These are phyloP conservation scores for Teratosphaeria pseudoeucalypti DNA, from an alignment of 2,329 filamentous ascomycete genomes.

Conservation along the genomic window DNA sequence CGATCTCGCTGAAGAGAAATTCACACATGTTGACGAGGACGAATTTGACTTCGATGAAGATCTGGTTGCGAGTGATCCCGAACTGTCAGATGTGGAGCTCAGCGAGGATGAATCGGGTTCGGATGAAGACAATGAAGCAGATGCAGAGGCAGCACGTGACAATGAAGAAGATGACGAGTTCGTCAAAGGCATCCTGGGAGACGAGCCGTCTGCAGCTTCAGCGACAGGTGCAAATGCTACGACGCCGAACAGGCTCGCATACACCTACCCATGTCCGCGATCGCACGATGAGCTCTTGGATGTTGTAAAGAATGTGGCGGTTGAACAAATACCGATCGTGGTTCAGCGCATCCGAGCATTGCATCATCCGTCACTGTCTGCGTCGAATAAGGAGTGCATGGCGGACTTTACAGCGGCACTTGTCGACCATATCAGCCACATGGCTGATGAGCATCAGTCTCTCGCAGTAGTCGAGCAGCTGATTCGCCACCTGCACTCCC, in stretches of 20 bases:
- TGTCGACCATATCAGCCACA: conserved; percentile 54
- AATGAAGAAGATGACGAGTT: conserved; percentile 40
- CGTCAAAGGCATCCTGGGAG: conserved; percentile 32
- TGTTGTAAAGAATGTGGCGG: conserved; percentile 50
- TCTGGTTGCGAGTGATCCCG: conserved; percentile 68
- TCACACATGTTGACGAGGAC: conserved; percentile 84
- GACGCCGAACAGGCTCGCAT: conserved; percentile 51
- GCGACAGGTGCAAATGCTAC: conserved; percentile 31
- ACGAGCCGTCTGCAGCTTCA: conserved; percentile 8
- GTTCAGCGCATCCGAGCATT: conserved; percentile 83
- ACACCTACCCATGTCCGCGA: conserved; percentile 76
- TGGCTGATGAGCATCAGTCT: conserved; percentile 40
- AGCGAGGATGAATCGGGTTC: conserved; percentile 11
- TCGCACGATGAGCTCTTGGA: conserved; percentile 63
- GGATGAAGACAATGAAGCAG: conserved; percentile 17
- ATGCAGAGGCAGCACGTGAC: conserved; percentile 23
- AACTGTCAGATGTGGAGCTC: conserved; percentile 26
- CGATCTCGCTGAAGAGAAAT: conserved; percentile 24
- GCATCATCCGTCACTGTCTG: conserved; percentile 80
- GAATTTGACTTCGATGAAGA: conserved; percentile 88
- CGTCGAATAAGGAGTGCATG: conserved; percentile 76
- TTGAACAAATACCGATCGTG: conserved; percentile 61
- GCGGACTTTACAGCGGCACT: conserved; percentile 56
- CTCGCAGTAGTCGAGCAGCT: conserved; percentile 67
- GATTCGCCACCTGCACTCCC: conserved; percentile 82